Conservation (phyloP, 495 filamentous ascomycete species). For the Delitschia confertaspora region DNA sequence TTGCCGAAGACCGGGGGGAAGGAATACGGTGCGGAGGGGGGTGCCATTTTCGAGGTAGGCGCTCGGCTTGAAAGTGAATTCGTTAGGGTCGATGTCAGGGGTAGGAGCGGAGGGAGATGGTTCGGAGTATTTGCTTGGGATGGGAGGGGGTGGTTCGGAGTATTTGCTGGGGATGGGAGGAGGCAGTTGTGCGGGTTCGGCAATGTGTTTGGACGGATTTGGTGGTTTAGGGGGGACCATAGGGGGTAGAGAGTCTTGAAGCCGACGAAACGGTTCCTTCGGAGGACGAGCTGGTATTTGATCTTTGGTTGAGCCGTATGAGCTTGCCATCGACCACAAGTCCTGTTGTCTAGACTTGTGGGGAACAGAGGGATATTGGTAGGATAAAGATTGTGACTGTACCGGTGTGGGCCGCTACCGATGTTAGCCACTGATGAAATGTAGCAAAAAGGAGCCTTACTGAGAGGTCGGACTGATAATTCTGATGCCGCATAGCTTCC, state of each 20-base stretch:
- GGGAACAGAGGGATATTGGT: conserved; percentile 27
- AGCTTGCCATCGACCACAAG: conserved; percentile 11
- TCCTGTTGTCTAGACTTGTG: conserved; percentile 18
- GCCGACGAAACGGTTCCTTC: conserved; percentile 13
- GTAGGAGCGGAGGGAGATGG: conserved; percentile 7
- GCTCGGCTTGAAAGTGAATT: conserved; percentile 67
- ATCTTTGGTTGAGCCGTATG: neutral
- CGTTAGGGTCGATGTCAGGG: conserved; percentile 38
- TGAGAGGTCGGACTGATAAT: conserved; percentile 5
- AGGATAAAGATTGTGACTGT: conserved; percentile 12
- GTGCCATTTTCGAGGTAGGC: conserved; percentile 83
- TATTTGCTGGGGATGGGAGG: conserved; percentile 40
- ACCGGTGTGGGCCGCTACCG: conserved; percentile 14
- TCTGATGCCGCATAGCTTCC: conserved; percentile 3
- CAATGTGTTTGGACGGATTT: conserved; percentile 3
- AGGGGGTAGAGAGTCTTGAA: conserved; percentile 8
- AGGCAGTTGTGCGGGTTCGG: conserved; percentile 35
- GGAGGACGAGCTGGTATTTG: conserved; percentile 12
- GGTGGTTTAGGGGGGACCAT: conserved; percentile 30
- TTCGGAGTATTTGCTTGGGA: conserved; percentile 30
- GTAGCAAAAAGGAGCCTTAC: conserved; percentile 1
- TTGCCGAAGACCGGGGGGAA: conserved; percentile 63
- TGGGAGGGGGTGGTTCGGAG: conserved; percentile 26
- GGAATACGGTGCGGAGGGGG: conserved; percentile 77
- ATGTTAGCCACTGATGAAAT: neutral